These are phyloP conservation scores for sunflower (Helianthus annuus) DNA, from an alignment of 129 eudicot genomes.

Conservation along the genomic window HanXRQr2.0-SUNRISE NC_035435.2:18239012-18239511, in stretches of 20 bases:
- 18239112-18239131: conserved; percentile 44
- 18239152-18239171: conserved; percentile 40
- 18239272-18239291: conserved; percentile 41
- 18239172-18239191: conserved; percentile 26
- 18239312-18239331: conserved; percentile 36
- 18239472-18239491: conserved; percentile 40
- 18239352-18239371: conserved; percentile 37
- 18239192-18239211: conserved; percentile 33
- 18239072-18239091: conserved; percentile 35
- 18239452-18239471: conserved; percentile 35
- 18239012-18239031: conserved; percentile 31
- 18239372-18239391: conserved; percentile 33
- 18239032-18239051: conserved; percentile 34
- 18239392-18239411: conserved; percentile 29
- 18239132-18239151: conserved; percentile 39
- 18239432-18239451: conserved; percentile 32
- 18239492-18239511: conserved; percentile 32
- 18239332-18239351: conserved; percentile 37
- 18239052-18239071: conserved; percentile 56
- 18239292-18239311: conserved; percentile 39
- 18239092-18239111: conserved; percentile 35
- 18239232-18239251: conserved; percentile 27
- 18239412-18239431: conserved; percentile 29
- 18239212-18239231: conserved; percentile 42
- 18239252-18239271: conserved; percentile 31